phyloP scores from a whole-genome alignment of 768 basidiomycete species.

The Favolaschia claudopus region DNA sequence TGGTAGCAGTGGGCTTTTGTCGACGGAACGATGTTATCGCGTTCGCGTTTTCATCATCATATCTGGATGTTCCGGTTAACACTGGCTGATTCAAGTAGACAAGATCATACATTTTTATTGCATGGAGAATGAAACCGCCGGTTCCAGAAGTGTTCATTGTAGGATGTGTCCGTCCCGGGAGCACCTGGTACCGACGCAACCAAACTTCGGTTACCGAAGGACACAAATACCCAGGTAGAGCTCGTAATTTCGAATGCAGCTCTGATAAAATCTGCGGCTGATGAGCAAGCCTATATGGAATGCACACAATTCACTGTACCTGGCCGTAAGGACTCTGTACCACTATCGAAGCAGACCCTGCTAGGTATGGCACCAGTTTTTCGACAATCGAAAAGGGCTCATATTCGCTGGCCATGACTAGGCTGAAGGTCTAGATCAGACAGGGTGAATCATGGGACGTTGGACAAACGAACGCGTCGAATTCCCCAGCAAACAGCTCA shows the following conservation, averaged over 20 bases:
- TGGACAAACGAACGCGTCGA: conserved; percentile 72
- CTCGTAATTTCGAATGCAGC: conserved; percentile 74
- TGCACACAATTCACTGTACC: conserved; percentile 45
- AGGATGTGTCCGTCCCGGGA: conserved; percentile 97
- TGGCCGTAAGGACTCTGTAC: conserved; percentile 86
- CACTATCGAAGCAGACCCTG: conserved; percentile 86
- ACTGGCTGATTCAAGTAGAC: not conserved
- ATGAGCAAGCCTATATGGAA: not conserved
- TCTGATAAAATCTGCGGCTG: conserved; percentile 85
- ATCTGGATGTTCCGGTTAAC: conserved; percentile 17
- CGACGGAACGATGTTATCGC: conserved; percentile 59
- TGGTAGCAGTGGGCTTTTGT: conserved; percentile 15
- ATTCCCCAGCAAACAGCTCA: conserved; percentile 87
- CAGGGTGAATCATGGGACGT: not conserved
- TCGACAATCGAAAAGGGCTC: conserved; percentile 85
- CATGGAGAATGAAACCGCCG: conserved; percentile 87
- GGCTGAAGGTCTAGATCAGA: conserved; percentile 45
- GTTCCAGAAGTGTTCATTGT: conserved; percentile 90
- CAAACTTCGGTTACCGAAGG: conserved; percentile 87
- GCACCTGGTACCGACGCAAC: conserved; percentile 89
- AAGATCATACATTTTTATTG: conserved; percentile 79
- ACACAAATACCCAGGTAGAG: conserved; percentile 71
- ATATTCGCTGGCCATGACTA: conserved; percentile 85
- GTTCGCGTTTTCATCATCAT: conserved; percentile 70
- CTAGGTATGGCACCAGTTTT: conserved; percentile 75